Evolutionary conservation across 139 green algal species (phyloP), one percentile per base, ranked within the genome.

Genomic region (Haematococcus sp.): DNA sequence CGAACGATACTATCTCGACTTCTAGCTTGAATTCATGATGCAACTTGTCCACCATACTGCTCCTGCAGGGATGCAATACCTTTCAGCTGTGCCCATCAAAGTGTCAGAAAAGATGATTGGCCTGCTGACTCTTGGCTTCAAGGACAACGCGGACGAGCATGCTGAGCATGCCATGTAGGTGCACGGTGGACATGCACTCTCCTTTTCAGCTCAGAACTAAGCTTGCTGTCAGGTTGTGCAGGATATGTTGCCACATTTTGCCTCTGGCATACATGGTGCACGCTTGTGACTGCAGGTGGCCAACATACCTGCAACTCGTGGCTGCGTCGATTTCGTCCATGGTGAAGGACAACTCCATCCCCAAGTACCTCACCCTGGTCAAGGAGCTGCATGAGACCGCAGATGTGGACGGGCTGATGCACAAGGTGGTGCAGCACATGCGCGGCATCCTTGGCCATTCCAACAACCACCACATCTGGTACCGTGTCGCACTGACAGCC

Each of bases 281-380:
- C 40, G 23, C 61, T 9, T 51, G 17, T 71, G 40, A n/a, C 3
- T 44, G 25, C 76, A 83, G 83, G 76, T 90, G 82, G 35, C 56
- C 68, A 15, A 82, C 81, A 0, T 90, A 90, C 75, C 63, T 87
- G 43, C 70, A 82, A 58, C 74, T 90, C 25, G 52, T 90, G 3
- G 69, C 78, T 7, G 81, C 84, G 44, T 81, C 70, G 34, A 52
- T 90, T 31, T 76, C 71, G 16, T 70, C 58, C 46, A 79, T 87
- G 58, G 76, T 87, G 22, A 77, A 82, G 25, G 84, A 86, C 75
- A 83, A 76, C 58, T 46, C 25, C 56, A 81, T 90, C 3, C 78
- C 75, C 32, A 80, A 79, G 63, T 86, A 85, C 74, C 72, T 87
- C 60, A 60, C 63, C 9, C 56, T 89, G 33, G 76, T 74, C 27